A percentile compares a stretch with the other conserved stretches of the same genome.
Evolutionary conservation across 164 flowering plant species (phyloP).

Genomic region (Vitis riparia): DNA sequence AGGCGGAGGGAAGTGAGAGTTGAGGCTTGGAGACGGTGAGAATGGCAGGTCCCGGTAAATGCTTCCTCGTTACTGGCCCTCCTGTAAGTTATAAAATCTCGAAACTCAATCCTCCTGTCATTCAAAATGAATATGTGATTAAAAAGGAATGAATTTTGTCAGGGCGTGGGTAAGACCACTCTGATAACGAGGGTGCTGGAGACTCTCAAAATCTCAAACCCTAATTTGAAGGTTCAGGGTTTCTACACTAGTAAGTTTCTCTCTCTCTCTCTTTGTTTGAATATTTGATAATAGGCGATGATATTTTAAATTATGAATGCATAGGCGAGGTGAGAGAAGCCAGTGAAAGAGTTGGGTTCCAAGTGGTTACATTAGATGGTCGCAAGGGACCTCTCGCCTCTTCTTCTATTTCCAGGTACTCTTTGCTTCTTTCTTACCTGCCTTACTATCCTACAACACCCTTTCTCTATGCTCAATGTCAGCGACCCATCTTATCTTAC

Average conservation of each 20-base stretch:
- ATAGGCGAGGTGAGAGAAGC: slow-evolving; percentile 79
- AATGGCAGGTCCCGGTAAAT: slow-evolving; percentile 52
- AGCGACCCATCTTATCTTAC: neutral
- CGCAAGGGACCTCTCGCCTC: slow-evolving; percentile 74
- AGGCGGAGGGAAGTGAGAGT: too few species aligned
- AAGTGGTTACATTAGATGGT: slow-evolving; percentile 78
- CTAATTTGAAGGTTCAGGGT: slow-evolving; percentile 65
- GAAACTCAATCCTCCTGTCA: neutral
- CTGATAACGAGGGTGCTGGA: slow-evolving; percentile 64
- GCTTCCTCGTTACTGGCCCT: slow-evolving; percentile 66
- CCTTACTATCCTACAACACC: too few species aligned
- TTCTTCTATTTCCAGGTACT: slow-evolving; percentile 44
- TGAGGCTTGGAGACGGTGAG: neutral
- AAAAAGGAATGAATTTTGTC: neutral
- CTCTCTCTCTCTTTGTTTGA: neutral
- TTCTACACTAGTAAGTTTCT: slow-evolving; percentile 67
- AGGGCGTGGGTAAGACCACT: slow-evolving; percentile 90
- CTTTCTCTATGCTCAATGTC: too few species aligned
- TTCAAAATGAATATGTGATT: too few species aligned
- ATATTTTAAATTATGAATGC: neutral
- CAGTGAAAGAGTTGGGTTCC: slow-evolving; percentile 77
- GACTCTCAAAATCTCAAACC: slow-evolving; percentile 49
- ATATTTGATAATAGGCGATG: neutral
- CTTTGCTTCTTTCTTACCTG: too few species aligned
- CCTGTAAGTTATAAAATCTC: slow-evolving; percentile 32